phyloP scores from a whole-genome alignment of 164 flowering plant species.

The Aristolochia contorta region DNA sequence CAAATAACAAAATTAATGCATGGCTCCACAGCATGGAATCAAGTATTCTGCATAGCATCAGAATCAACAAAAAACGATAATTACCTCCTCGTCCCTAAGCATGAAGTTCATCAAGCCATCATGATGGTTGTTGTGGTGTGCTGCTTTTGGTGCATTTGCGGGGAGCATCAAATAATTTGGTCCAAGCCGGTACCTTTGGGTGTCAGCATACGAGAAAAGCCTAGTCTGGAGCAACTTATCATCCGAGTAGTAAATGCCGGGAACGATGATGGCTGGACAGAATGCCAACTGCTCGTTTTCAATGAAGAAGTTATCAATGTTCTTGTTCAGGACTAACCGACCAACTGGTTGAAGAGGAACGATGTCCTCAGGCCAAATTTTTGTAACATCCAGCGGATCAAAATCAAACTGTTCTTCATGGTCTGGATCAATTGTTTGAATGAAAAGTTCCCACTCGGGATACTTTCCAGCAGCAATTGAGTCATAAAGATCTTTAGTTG shows the following conservation, averaged over 20 bases:
- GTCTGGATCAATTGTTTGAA: conserved; percentile 86
- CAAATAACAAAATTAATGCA: too few relatives aligned
- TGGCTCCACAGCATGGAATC: too few relatives aligned
- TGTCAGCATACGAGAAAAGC: conserved; percentile 81
- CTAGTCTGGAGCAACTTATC: conserved; percentile 89
- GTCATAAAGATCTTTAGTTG: conserved; percentile 91
- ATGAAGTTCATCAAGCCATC: conserved; percentile 98
- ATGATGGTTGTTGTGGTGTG: conserved; percentile 93
- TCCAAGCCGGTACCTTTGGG: conserved; percentile 98
- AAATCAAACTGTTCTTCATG: conserved; percentile 79
- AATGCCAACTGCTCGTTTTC: conserved; percentile 98
- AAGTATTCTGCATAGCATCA: background rate
- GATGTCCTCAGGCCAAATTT: conserved; percentile 98
- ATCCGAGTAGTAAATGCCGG: conserved; percentile 87
- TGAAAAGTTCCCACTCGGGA: conserved; percentile 93
- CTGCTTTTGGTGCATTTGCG: conserved; percentile 84
- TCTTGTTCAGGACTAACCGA: conserved; percentile 85
- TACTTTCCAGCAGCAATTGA: conserved; percentile 88
- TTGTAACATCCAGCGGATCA: conserved; percentile 93
- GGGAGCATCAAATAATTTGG: conserved; percentile 94
- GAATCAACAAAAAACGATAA: background rate
- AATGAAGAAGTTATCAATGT: conserved; percentile 91
- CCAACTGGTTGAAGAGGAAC: conserved; percentile 90
- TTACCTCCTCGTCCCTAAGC: conserved; percentile 99
- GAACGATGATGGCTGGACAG: conserved; percentile 80